Base-by-base conservation (phyloP, 306 rosid genomes). In the Alnus rubra region DNA sequence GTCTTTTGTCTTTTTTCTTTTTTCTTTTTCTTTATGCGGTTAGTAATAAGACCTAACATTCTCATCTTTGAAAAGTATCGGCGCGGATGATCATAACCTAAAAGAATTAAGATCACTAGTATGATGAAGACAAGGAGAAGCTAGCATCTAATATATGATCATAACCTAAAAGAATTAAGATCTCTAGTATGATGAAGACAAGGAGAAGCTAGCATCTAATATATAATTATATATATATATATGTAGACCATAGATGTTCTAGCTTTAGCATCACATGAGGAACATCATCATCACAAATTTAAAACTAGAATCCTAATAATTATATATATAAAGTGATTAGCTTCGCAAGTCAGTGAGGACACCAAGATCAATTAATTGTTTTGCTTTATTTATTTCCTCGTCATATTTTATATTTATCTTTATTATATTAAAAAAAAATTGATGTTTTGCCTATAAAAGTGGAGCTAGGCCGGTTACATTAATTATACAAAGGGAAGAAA, bases 221-320 rank as follows among this genome's bases (percentile, higher is more conserved):
- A 23, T n/a, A n/a, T n/a, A n/a, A n/a, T n/a, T n/a, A n/a, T n/a
- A n/a, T 23, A 23, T 23, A 23, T 23, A 23, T 23, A 23, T 23
- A 79, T 80, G 81, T 80, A 84, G 69, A 49, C 84, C 82, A 81
- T 74, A 81, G 72, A 84, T 65, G 28, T 79, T 35, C 42, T 31
- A n/a, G 52, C 80, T 80, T 80, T 80, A 69, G 50, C 75, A 55
- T 10, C 19, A 16, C 71, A 47, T 28, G 69, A 74, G 58, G 47
- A 33, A 74, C 49, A 7, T 42, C 28, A 68, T 39, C 51, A 68
- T 68, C 51, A 42, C 49, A 68, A n/a, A 68, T 68, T 67, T 68
- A 18, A 18, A 68, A 68, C 31, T 5, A 63, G 69, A 63, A 33
- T 63, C 47, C 33, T 7, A 63, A 63, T 63, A 14, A 63, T 4